Base-by-base conservation (phyloP, 345 rosid genomes). In the Brassica nigra region DNA sequence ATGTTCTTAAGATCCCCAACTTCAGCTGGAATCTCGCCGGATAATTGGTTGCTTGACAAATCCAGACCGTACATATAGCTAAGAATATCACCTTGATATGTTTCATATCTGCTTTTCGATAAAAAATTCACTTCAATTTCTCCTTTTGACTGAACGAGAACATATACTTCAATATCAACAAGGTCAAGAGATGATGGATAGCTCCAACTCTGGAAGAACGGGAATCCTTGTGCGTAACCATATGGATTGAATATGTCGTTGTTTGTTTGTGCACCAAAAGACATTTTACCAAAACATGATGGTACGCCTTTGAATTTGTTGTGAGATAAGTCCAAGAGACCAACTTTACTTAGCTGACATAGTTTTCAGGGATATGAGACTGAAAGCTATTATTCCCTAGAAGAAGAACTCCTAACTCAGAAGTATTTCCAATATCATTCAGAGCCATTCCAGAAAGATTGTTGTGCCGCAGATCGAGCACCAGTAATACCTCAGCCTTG, bases 211-310 rank as follows among this genome's bases (percentile, higher is more conserved):
- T 5, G n/a, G 16, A 62, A 12, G 6, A 9, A 8, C 20, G 20
- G 5, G 11, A 44, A 3, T 0, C 15, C 1, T 0, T 0, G n/a
- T 12, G 0, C n/a, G 5, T 11, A 7, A 11, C 3, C 0, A 44
- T 44, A n/a, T n/a, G n/a, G n/a, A n/a, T n/a, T n/a, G n/a, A n/a
- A 44, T 9, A 37, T 37, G 16, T 94, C 91, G 74, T 52, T 8
- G 11, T 18, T 1, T 18, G 23, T 55, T 16, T 55, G 5, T 2
- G 63, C 12, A 63, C 27, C 44, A 64, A 33, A 34, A 36, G n/a
- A 18, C 69, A 65, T 34, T 2, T 65, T 16, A 9, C 49, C n/a
- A 5, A 65, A 34, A 65, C 49, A 65, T 65, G 69, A 36, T 4
- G 69, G 69, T 8, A 65, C 34, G 37, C 49, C 69, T 3, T 36